These are phyloP conservation scores for Eucalyptus marginata DNA, from an alignment of 345 rosid species.

Conservation along the genomic window DNA sequence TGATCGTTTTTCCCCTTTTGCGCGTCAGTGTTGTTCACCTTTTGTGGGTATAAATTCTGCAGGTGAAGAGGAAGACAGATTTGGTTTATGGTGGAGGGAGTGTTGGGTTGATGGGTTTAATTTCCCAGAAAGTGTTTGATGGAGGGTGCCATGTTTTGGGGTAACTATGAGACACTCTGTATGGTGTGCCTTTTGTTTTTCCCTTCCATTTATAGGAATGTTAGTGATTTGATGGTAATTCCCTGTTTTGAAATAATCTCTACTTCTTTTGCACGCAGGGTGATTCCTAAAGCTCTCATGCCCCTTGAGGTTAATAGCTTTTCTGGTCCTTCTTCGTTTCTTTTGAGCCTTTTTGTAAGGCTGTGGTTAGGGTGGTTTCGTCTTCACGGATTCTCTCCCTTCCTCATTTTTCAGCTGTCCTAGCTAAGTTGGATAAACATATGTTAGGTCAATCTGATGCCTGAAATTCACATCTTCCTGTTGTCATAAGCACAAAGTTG, in stretches of 20 bases:
- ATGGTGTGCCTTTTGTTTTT: not conserved
- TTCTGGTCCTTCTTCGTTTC: not conserved
- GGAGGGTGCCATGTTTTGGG: constrained; percentile 95
- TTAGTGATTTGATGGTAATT: not conserved
- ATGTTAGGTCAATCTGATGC: not conserved
- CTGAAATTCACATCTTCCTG: not conserved
- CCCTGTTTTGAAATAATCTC: not conserved
- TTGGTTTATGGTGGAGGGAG: constrained; percentile 98
- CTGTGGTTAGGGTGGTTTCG: not conserved
- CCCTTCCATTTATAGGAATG: not conserved
- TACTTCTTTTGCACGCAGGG: constrained; percentile 40
- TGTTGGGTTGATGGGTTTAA: constrained; percentile 93
- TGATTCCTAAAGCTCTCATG: constrained; percentile 94
- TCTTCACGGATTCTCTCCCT: not conserved
- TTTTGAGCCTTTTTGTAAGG: not conserved
- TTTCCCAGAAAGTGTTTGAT: constrained; percentile 66
- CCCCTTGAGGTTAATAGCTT: constrained; percentile 61
- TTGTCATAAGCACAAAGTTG: not conserved
- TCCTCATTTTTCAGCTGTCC: not conserved
- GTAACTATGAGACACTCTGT: constrained; percentile 13
- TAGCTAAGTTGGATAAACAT: not conserved
- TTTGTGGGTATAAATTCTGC: not conserved
- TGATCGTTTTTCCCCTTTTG: not conserved
- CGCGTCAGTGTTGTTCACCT: not conserved
- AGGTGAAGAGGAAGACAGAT: constrained; percentile 83